These are phyloP conservation scores for Starmerella sirachaensis DNA, from an alignment of 805 yeast species.

Conservation along the genomic window DNA sequence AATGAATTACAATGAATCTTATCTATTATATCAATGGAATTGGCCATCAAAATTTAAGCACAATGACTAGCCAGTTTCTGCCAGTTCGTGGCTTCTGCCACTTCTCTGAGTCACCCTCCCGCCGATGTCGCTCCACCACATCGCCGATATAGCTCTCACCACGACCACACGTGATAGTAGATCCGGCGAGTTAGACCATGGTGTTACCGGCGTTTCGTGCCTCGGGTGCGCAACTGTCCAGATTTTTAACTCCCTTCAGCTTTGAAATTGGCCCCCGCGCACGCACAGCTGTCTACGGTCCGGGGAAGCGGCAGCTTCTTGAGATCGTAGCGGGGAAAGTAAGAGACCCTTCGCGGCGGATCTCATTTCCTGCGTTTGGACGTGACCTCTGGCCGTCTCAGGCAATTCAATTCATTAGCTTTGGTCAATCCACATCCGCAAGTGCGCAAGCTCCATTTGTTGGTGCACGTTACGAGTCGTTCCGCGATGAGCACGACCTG, in stretches of 20 bases:
- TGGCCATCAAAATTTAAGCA: no score
- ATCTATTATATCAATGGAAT: no score
- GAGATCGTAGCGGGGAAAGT: constrained; percentile 45
- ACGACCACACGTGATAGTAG: no score
- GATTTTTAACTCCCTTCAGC: constrained; percentile 33
- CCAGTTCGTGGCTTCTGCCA: no score
- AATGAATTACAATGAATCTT: no score
- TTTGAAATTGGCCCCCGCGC: constrained; percentile 33
- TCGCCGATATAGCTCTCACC: no score
- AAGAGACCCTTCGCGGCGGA: constrained; percentile 40
- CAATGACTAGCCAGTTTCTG: no score
- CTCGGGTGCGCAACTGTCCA: constrained; percentile 12
- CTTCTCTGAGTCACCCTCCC: no score
- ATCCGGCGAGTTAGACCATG: no score
- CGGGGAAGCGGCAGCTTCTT: constrained; percentile 44
- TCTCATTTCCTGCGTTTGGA: constrained; percentile 44
- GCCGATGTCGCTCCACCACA: no score
- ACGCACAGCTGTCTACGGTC: constrained; percentile 46
- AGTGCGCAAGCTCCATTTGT: constrained; percentile 46
- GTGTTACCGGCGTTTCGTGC: constrained; percentile 17
- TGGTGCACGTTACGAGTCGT: constrained; percentile 80
- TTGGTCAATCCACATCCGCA: constrained; percentile 33
- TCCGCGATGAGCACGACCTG: constrained; percentile 72
- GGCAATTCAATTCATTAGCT: constrained; percentile 35
- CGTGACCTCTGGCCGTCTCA: constrained; percentile 36